Conservation (phyloP, 2,329 filamentous ascomycete genomes). For the Nigrospora sphaerica region DNA sequence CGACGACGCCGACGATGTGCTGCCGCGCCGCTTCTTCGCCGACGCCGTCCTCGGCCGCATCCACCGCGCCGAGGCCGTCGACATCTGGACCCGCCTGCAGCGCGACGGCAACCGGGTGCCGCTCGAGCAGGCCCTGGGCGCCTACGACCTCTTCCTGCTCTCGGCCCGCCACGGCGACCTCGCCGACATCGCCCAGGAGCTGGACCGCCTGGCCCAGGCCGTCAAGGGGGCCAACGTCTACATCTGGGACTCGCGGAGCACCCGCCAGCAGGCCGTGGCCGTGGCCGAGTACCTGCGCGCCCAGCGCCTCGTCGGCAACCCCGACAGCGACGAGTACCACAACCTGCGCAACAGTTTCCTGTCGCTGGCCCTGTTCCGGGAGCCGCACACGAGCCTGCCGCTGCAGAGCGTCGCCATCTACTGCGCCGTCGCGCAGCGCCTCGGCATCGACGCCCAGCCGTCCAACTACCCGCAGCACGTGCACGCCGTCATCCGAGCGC, state of each 20-base stretch:
- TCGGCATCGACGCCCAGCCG: constrained; percentile 54
- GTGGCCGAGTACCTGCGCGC: constrained; percentile 46
- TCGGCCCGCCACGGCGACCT: constrained; percentile 36
- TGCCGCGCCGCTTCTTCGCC: constrained; percentile 55
- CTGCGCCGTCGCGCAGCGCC: constrained; percentile 50
- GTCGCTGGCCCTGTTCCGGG: constrained; percentile 46
- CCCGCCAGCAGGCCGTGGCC: constrained; percentile 41
- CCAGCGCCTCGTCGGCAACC: constrained; percentile 41
- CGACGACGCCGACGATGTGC: constrained; percentile 46
- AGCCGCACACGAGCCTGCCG: constrained; percentile 46
- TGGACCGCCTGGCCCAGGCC: constrained; percentile 2
- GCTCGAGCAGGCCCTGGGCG: constrained; percentile 51
- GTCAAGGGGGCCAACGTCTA: constrained; percentile 29
- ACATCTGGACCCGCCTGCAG: constrained; percentile 48
- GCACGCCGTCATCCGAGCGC: constrained; percentile 46
- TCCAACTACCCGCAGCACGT: constrained; percentile 62
- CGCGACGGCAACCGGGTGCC: constrained; percentile 33
- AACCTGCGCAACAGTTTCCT: constrained; percentile 60
- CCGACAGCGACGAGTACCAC: constrained; percentile 41
- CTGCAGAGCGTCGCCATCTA: constrained; percentile 60
- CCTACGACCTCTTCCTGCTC: constrained; percentile 58
- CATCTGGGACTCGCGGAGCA: constrained; percentile 33
- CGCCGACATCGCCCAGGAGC: background rate
- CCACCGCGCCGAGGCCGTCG: constrained; percentile 51
- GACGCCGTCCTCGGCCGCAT: constrained; percentile 50